Base-by-base conservation (phyloP, 495 filamentous ascomycete genomes). In the Penicillium coffeae region DNA sequence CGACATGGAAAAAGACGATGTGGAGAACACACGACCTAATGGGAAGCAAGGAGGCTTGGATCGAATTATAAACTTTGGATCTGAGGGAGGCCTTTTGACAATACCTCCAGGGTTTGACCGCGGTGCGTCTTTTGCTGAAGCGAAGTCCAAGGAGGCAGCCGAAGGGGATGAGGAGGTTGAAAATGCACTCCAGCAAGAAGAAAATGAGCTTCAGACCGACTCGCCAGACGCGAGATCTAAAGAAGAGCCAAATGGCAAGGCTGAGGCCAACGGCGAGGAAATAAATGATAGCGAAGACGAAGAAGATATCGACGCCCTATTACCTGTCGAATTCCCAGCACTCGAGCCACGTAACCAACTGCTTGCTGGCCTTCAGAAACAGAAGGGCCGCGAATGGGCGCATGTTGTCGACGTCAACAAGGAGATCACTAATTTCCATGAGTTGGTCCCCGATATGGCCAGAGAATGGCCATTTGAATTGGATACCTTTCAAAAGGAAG, bases 401-500 rank as follows among this genome's bases (percentile, higher is more conserved):
- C 93, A 98, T 65, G 90, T 97, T 80, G 90, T 98, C 1, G 90
- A 98, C 66, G 81, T 96, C 56, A 92, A 93, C 56, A 78, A 88
- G 40, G 86, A 90, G 35, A 91, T 98, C 41, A 71, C 85, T 30
- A 97, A 98, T 62, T 97, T 98, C 69, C 67, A 75, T 42, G 93
- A 96, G 48, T 72, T 98, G 33, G 93, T 98, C 25, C 93, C 94
- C 0, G 86, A 96, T 53, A 95, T 96, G 90, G 93, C 93, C 3
- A 81, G 85, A 46, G 88, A 90, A 55, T 98, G 90, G 89, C 90
- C 90, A 6, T 98, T 98, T 51, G 93, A 98, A 63, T 80, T 97
- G 14, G 93, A 98, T 55, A 96, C 87, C 0, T 98, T 98, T 70
- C 93, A 98, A 58, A 98, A 97, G 60, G 93, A 98, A 68, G 93